Evolutionary conservation across 139 green algal genomes (phyloP).

Genomic region (Volvox africanus): DNA sequence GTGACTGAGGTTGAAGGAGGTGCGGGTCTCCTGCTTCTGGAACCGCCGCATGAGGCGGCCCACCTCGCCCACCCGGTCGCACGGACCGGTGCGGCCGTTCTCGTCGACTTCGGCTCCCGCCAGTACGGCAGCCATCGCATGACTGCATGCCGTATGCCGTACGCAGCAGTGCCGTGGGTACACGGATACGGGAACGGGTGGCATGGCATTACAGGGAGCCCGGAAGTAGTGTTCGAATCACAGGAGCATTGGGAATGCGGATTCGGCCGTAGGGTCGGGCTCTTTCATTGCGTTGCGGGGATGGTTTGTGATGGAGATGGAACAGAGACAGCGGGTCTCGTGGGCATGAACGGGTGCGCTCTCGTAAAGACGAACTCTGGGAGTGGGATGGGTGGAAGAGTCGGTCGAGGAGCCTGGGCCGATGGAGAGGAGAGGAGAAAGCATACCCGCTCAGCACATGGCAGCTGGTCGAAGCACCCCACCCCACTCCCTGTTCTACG

Average conservation of each 20-base stretch:
- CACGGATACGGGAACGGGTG: neutral
- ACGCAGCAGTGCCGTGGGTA: neutral
- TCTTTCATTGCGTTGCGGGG: no score
- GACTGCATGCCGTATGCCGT: neutral
- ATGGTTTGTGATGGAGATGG: no score
- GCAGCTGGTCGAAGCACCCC: no score
- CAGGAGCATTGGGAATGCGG: neutral
- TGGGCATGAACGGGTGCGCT: no score
- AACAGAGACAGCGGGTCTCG: no score
- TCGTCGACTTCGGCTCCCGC: neutral
- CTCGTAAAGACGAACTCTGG: no score
- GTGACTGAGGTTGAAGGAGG: conserved; percentile 49
- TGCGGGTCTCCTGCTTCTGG: conserved; percentile 26
- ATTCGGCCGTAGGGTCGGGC: neutral
- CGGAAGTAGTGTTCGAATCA: no score
- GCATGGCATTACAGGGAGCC: neutral
- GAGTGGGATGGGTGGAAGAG: no score
- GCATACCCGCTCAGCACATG: no score
- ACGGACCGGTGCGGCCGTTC: conserved; percentile 21
- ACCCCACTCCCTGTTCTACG: no score
- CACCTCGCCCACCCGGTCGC: conserved; percentile 52
- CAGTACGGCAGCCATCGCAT: conserved; percentile 12
- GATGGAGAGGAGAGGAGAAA: no score
- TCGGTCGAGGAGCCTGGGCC: no score
- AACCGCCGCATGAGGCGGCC: conserved; percentile 51